phyloP scores from a whole-genome alignment of 78 protist genomes.

The Dictyostelium intermedium region DNA sequence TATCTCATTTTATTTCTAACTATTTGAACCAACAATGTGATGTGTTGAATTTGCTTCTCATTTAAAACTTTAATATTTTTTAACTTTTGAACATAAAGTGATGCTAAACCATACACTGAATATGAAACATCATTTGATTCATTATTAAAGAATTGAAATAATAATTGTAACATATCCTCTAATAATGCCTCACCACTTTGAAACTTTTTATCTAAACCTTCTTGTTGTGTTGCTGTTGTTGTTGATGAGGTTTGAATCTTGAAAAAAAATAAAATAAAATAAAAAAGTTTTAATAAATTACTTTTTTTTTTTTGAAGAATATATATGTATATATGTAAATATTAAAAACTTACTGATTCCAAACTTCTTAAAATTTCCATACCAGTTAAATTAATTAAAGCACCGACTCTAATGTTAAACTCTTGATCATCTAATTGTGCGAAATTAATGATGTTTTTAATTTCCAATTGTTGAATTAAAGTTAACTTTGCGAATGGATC shows the following conservation, averaged over 20 bases:
- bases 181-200: conserved; percentile 33
- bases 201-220: neutral
- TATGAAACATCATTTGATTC: conserved; percentile 59
- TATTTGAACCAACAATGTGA: conserved; percentile 56
- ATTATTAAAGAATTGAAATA: conserved; percentile 53
- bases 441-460: conserved; percentile 18
- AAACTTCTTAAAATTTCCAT: conserved; percentile 70
- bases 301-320: neutral
- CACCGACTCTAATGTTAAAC: conserved; percentile 64
- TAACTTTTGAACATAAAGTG: conserved; percentile 46
- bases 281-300: neutral
- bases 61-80: conserved; percentile 43
- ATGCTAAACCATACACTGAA: conserved; percentile 51
- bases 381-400: conserved; percentile 74
- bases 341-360: conserved; percentile 57
- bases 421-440: conserved; percentile 54
- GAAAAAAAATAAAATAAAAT: neutral
- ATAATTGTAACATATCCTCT: conserved; percentile 44
- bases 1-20: conserved; percentile 72
- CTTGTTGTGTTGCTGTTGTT: neutral
- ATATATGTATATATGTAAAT: too few relatives aligned
- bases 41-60: conserved; percentile 60
- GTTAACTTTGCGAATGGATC: conserved; percentile 49
- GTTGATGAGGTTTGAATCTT: neutral
- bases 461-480: conserved; percentile 53